Conservation (phyloP, 108 stramenopile species). For the Stephanodiscus triporus region DNA sequence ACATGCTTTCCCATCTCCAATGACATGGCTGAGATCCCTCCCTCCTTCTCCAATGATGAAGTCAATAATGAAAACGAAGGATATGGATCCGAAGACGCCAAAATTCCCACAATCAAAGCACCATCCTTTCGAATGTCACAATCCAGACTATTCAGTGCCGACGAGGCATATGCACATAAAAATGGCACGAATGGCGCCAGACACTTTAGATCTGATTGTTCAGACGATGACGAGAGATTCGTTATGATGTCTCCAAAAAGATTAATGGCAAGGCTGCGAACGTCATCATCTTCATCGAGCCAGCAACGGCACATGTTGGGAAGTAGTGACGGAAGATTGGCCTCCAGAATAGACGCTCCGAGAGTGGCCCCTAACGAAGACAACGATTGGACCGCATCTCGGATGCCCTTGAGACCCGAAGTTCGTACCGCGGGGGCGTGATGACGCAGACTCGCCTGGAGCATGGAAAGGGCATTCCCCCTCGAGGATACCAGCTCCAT, state of each 20-base stretch:
- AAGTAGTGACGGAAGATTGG: slow-evolving; percentile 43
- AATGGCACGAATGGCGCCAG: slow-evolving; percentile 69
- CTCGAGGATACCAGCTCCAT: slow-evolving; percentile 60
- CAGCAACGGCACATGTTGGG: slow-evolving; percentile 59
- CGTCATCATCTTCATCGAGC: slow-evolving; percentile 79
- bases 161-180: slow-evolving; percentile 65
- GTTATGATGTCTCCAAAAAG: slow-evolving; percentile 54
- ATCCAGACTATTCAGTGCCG: slow-evolving; percentile 84
- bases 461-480: slow-evolving; percentile 65
- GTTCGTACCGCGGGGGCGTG: slow-evolving; percentile 67
- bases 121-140: slow-evolving; percentile 63
- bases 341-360: slow-evolving; percentile 52
- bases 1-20: slow-evolving; percentile 38
- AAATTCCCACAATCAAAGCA: slow-evolving; percentile 46
- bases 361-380: slow-evolving; percentile 29
- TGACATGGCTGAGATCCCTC: slow-evolving; percentile 12
- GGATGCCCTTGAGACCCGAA: slow-evolving; percentile 72
- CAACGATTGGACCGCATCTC: slow-evolving; percentile 57
- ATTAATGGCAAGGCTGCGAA: slow-evolving; percentile 56
- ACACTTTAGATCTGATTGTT: slow-evolving; percentile 17
- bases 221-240: slow-evolving; percentile 11
- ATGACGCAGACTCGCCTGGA: slow-evolving; percentile 60
- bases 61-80: slow-evolving; percentile 35
- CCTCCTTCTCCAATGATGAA: slow-evolving; percentile 5
- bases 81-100: slow-evolving; percentile 48